These are phyloP conservation scores for Trichoderma asperelloides DNA, from an alignment of 495 filamentous ascomycete genomes.

Conservation along the genomic window DNA sequence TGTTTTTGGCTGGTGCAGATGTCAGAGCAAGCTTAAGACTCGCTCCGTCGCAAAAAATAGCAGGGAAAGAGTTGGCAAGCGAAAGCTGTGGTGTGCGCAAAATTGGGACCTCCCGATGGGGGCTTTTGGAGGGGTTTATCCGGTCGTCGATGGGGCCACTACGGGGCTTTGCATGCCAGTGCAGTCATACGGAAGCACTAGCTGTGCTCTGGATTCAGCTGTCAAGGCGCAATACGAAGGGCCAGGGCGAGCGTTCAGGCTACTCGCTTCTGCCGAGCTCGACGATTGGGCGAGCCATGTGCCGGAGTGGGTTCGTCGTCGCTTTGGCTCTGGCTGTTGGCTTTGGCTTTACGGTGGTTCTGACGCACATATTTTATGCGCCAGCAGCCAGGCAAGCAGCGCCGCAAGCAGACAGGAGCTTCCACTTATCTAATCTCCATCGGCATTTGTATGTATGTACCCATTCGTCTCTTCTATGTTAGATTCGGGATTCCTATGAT, in stretches of 20 bases:
- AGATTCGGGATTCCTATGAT: too few relatives aligned
- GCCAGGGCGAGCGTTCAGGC: not conserved
- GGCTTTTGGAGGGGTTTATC: conserved; percentile 7
- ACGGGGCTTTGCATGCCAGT: conserved; percentile 1
- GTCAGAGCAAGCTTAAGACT: not conserved
- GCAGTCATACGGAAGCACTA: not conserved
- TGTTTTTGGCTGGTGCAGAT: conserved; percentile 1
- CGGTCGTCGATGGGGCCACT: not conserved
- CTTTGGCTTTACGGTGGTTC: not conserved
- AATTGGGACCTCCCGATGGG: not conserved
- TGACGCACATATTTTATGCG: not conserved
- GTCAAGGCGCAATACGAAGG: not conserved
- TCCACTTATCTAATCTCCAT: too few relatives aligned
- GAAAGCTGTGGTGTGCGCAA: conserved; percentile 6
- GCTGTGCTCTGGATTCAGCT: not conserved
- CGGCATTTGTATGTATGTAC: too few relatives aligned
- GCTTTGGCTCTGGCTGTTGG: too few relatives aligned
- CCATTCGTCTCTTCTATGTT: too few relatives aligned
- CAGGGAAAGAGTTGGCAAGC: not conserved
- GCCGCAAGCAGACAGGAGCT: not conserved
- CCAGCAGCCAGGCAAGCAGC: not conserved
- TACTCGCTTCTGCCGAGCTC: not conserved
- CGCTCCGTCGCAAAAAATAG: not conserved
- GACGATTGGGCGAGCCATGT: not conserved
- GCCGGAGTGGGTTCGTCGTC: conserved; percentile 5